Conservation (phyloP, 2,329 filamentous ascomycete genomes). For the Didymellaceae sp. region DNA sequence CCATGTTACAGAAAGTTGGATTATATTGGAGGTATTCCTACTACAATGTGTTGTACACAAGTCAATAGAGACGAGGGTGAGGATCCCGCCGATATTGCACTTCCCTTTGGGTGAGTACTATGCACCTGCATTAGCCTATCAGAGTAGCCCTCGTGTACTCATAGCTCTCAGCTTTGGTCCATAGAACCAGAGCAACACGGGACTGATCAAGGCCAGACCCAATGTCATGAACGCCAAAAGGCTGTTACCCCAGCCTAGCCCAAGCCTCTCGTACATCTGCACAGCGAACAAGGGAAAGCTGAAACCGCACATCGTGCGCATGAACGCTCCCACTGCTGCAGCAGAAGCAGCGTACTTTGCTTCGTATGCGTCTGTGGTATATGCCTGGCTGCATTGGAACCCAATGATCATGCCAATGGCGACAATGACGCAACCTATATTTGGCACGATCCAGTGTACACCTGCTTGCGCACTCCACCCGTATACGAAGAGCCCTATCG, state of each 20-base stretch:
- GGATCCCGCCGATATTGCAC: too few relatives aligned
- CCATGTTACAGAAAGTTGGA: too few relatives aligned
- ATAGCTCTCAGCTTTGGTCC: slow-evolving; percentile 43
- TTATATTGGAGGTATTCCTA: too few relatives aligned
- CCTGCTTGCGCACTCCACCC: slow-evolving; percentile 63
- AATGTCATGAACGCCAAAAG: slow-evolving; percentile 60
- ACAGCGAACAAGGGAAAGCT: slow-evolving; percentile 64
- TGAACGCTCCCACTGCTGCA: slow-evolving; percentile 66
- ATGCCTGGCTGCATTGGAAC: slow-evolving; percentile 66
- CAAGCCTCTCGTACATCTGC: slow-evolving; percentile 63
- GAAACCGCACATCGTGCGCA: slow-evolving; percentile 61
- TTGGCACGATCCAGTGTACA: slow-evolving; percentile 63
- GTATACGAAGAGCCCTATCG: slow-evolving; percentile 56
- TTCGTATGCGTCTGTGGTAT: slow-evolving; percentile 69
- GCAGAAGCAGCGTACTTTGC: slow-evolving; percentile 53
- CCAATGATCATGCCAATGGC: slow-evolving; percentile 58
- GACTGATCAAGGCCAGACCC: slow-evolving; percentile 56
- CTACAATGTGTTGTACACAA: not conserved
- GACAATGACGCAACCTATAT: slow-evolving; percentile 59
- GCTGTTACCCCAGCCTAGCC: slow-evolving; percentile 65
- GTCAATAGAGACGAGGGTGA: too few relatives aligned
- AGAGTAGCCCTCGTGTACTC: slow-evolving; percentile 27
- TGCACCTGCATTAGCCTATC: not conserved
- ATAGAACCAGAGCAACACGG: slow-evolving; percentile 53
- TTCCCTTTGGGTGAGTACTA: too few relatives aligned